Evolutionary conservation across 352 stramenopile genomes (phyloP), one percentile per base, ranked within the genome.

Genomic region (Phytophthora nicotianae): DNA sequence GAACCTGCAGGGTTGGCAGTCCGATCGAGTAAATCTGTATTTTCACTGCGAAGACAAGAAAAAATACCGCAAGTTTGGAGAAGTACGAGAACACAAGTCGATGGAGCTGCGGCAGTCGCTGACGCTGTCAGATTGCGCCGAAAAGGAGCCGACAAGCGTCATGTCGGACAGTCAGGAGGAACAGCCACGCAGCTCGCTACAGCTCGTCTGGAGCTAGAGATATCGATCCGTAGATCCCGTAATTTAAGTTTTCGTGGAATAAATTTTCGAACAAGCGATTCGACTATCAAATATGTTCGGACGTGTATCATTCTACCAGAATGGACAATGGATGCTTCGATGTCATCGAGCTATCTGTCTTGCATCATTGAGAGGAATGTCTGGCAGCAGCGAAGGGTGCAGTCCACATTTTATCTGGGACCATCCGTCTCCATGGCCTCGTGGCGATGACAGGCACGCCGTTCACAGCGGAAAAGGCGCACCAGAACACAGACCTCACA

Each of bases 1-100:
- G 20, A 86, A 74, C 27, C 61, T 83, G 48, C 65, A 74, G 1
- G 74, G 77, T 2, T 86, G 77, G 77, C 74, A 79, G 33, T 66
- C 54, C 9, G 70, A 86, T 55, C 72, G 77, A 27, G 26, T 14
- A 16, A 75, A 68, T 20, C 35, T 75, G 26, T 75, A 75, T 42
- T 75, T 72, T 29, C 47, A 42, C 6, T 62, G 29, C 23, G 48
- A 72, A 40, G 58, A 68, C 58, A 72, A 68, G 50, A 67, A 51
- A 17, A 74, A 67, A 17, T 58, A 70, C 26, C 41, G 50, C 37
- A 20, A 52, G 11, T 49, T 24, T 5, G 52, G 32, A 2, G 42
- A 47, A 29, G n/a, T 62, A 6, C 45, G 33, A 10, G 60, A 63
- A 40, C 56, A 42, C 46, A 74, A 68, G n/a, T 68, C 66, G 1